Percentiles rank a stretch among this genome's conserved stretches.
These are phyloP conservation scores for Flaveria linearis DNA, from an alignment of 129 eudicot species.

Conservation along the genomic window DNA sequence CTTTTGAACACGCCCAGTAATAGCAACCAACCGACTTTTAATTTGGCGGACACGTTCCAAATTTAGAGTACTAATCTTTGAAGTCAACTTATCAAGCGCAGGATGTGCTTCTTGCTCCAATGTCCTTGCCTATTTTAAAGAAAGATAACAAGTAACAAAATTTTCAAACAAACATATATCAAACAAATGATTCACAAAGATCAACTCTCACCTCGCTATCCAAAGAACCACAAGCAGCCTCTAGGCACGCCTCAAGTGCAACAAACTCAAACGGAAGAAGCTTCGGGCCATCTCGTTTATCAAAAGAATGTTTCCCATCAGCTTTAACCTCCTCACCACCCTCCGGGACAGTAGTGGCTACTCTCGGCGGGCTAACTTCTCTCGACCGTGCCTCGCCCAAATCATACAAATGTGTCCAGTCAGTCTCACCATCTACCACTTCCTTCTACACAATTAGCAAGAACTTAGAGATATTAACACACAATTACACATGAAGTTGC, in stretches of 20 bases:
- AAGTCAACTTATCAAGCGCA: constrained; percentile 60
- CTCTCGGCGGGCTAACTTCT: constrained; percentile 55
- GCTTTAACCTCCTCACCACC: constrained; percentile 51
- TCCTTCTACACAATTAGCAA: constrained; percentile 49
- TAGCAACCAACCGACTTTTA: constrained; percentile 64
- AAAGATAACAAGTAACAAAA: neutral
- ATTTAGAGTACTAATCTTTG: constrained; percentile 63
- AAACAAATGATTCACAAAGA: neutral
- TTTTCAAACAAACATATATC: neutral
- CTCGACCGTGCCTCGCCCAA: constrained; percentile 69
- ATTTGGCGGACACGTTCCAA: constrained; percentile 72
- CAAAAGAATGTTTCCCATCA: constrained; percentile 64
- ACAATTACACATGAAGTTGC: constrained; percentile 1
- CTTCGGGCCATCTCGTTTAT: constrained; percentile 59
- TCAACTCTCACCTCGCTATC: constrained; percentile 47
- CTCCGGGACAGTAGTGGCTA: constrained; percentile 43
- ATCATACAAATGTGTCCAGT: constrained; percentile 83
- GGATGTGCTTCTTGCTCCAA: constrained; percentile 79
- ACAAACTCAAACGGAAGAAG: constrained; percentile 58
- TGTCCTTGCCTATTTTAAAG: constrained; percentile 45
- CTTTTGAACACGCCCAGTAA: constrained; percentile 72
- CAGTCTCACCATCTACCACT: constrained; percentile 47
- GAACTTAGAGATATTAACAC: constrained; percentile 3
- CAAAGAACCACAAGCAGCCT: constrained; percentile 61
- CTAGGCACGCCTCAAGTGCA: constrained; percentile 63